Evolutionary conservation across 2,329 filamentous ascomycete species (phyloP), one percentile per base, ranked within the genome.

Genomic region (Fusarium newnesense): DNA sequence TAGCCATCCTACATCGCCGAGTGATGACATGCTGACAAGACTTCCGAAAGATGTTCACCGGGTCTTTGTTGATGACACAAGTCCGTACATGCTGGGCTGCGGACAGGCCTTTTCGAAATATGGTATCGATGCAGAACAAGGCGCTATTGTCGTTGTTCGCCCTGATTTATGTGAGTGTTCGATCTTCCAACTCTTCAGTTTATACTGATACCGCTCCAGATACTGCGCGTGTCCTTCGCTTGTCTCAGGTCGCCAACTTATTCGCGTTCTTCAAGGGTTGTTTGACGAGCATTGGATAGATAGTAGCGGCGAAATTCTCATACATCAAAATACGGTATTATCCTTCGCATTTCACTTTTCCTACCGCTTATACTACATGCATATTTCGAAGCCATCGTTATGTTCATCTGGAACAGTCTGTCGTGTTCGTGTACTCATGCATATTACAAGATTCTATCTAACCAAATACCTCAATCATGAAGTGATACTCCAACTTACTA

Each of bases 391-490:
- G 13, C 10, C 7, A 39, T 16, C 9, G 0, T 11, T 21, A 18
- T 9, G 28, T 26, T 28, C 9, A 19, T 19, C 9, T 7, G n/a
- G 0, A 19, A 30, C 11, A n/a, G 5, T n/a, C 15, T 11, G 16
- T 7, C 11, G 30, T 13, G 12, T 7, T 53, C 39, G 18, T 61
- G 12, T 47, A 28, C 13, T 42, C 6, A 28, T 37, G 7, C 7
- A 32, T 34, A 60, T 50, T 16, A 40, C 13, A 32, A 13, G 1
- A 13, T 5, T 6, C 0, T 16, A 21, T 7, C 15, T 62, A 87
- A 7, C 84, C 86, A 80, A 90, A 90, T 0, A 89, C 87, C 72
- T 89, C 88, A 62, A 88, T 87, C 83, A 88, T 87, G 60, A 90
- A 90, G 60, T 87, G 82, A 77, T 90, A 90, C 75, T 88, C 82